Base-by-base conservation (phyloP, 164 flowering plant genomes). In the Dillenia turbinata region DNA sequence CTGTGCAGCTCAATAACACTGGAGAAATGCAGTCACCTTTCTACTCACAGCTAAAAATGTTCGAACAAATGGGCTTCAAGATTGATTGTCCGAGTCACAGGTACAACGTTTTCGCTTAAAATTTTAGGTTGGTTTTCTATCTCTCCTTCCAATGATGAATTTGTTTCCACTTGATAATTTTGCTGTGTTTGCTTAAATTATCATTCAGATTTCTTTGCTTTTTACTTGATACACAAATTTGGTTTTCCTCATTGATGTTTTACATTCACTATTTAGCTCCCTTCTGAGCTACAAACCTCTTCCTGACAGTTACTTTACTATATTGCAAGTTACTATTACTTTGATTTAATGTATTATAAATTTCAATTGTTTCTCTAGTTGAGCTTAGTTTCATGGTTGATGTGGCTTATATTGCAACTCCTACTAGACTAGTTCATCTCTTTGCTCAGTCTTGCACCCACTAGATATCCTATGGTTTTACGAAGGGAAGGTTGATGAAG, bases 61-160 rank as follows among this genome's bases (percentile, higher is more conserved):
- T 84, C 70, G 99, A 95, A 63, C 81, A 88, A 19, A 92, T 95
- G 99, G 88, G 86, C 48, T 92, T 87, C 76, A 89, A 85, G 77
- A 89, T 95, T 65, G 94, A 95, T 77, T 85, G 33, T 63, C 54
- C 76, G 1, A 89, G 88, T 72, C 60, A 96, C 57, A 79, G 86
- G 49, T 92, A 94, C 77, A 84, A 79, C 82, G 85, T 14, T 94
- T 94, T 71, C 79, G 68, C 71, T 94, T 67, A 91, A 83, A 84
- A 68, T 78, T 43, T 63, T 94, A 64, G 99, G 99, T 92, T 60
- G 12, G 62, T 56, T 47, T 63, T 57, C 61, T 61, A 33, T 43
- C 54, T n/a, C 57, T 43, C 22, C 12, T 33, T 46, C 17, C 33
- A 56, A 44, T 10, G 9, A 13, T 26, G 0, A 15, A 54, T 52